These are phyloP conservation scores for Plenodomus tracheiphilus DNA, from an alignment of 2,329 filamentous ascomycete species.

Conservation along the genomic window DNA sequence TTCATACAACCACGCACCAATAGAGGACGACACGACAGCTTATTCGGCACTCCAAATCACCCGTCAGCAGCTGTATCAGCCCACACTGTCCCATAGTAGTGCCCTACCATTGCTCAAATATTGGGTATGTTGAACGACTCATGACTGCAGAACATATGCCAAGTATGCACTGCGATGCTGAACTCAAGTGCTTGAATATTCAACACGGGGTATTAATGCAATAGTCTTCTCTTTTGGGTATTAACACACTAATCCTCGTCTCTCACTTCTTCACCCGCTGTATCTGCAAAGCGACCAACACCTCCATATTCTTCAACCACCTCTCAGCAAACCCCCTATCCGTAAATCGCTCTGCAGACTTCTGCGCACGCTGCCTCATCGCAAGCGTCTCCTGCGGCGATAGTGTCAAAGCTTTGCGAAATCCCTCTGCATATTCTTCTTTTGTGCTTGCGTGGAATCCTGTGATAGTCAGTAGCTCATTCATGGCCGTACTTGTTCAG, in stretches of 20 bases:
- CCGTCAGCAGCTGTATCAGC: no score
- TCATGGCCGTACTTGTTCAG: background rate
- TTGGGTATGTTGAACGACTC: no score
- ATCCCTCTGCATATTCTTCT: constrained; percentile 78
- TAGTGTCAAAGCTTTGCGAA: constrained; percentile 73
- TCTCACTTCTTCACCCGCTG: background rate
- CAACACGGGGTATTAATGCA: no score
- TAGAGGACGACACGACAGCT: no score
- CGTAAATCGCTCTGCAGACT: constrained; percentile 81
- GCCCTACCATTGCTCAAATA: no score
- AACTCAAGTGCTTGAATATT: no score
- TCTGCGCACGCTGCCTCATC: constrained; percentile 74
- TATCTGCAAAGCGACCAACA: constrained; percentile 60
- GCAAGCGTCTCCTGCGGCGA: constrained; percentile 66
- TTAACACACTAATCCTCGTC: background rate
- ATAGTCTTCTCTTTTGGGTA: background rate
- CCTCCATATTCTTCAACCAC: constrained; percentile 77
- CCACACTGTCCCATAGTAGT: no score
- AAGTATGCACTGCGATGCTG: no score
- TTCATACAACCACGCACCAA: no score
- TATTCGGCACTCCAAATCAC: no score
- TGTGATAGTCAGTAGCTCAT: constrained; percentile 27
- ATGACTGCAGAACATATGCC: no score
- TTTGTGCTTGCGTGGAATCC: constrained; percentile 85
- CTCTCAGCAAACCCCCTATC: constrained; percentile 80